Evolutionary conservation across 768 basidiomycete genomes (phyloP).

Genomic region (Rhodosporidiobolus odoratus): DNA sequence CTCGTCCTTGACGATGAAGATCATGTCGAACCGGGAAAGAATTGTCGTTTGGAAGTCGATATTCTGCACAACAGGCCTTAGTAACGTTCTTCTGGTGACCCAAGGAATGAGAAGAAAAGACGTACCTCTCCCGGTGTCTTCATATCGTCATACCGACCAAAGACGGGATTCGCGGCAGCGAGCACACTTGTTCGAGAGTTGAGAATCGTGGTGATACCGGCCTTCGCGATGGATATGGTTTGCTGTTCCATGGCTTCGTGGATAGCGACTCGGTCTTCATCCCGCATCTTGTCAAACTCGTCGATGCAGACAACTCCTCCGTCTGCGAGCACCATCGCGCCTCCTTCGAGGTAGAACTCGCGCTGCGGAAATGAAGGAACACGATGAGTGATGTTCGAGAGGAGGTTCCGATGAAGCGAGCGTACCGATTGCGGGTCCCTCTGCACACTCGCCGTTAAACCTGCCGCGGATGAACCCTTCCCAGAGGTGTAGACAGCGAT

Average conservation of each 20-base stretch:
- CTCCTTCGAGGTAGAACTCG: constrained; percentile 97
- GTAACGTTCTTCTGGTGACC: background rate
- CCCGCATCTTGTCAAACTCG: constrained; percentile 99
- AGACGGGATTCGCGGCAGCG: constrained; percentile 95
- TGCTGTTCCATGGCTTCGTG: constrained; percentile 98
- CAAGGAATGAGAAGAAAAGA: background rate
- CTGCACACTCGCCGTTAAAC: constrained; percentile 95
- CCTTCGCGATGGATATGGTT: constrained; percentile 98
- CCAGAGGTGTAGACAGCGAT: constrained; percentile 98
- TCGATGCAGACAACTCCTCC: constrained; percentile 98
- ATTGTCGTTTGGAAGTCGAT: constrained; percentile 99
- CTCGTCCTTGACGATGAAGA: constrained; percentile 97
- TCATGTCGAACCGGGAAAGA: constrained; percentile 98
- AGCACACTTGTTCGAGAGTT: constrained; percentile 94
- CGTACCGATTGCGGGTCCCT: constrained; percentile 82
- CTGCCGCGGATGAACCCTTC: constrained; percentile 96
- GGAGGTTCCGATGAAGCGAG: no score
- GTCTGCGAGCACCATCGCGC: constrained; percentile 98
- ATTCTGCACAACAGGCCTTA: constrained; percentile 53
- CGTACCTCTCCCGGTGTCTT: constrained; percentile 85
- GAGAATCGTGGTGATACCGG: constrained; percentile 93
- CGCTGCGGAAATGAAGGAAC: constrained; percentile 54
- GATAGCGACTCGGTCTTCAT: constrained; percentile 96
- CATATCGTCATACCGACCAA: constrained; percentile 95
- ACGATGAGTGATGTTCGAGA: background rate